Conservation (phyloP, 2,329 filamentous ascomycete species). For the Trichoderma hamatum region DNA sequence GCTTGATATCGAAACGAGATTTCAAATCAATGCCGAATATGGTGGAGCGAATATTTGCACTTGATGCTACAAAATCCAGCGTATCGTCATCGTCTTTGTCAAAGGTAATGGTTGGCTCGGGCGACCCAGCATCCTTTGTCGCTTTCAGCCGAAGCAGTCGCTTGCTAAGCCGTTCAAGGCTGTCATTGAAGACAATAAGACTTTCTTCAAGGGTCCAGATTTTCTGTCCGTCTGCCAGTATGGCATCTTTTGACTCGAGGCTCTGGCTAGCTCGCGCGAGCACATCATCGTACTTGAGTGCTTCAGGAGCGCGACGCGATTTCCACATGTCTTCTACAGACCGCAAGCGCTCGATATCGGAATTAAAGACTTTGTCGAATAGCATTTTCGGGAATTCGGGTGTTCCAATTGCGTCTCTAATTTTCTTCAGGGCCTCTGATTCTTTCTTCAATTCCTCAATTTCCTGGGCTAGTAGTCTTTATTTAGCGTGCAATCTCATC, state of each 20-base stretch:
- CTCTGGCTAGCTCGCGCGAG: slow-evolving; percentile 54
- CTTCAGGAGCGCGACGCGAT: slow-evolving; percentile 70
- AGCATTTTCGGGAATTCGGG: slow-evolving; percentile 75
- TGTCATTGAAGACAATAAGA: slow-evolving; percentile 82
- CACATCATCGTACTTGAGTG: slow-evolving; percentile 70
- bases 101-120: slow-evolving; percentile 74
- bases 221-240: slow-evolving; percentile 69
- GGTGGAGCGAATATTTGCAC: slow-evolving; percentile 83
- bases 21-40: slow-evolving; percentile 88
- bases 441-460: slow-evolving; percentile 87
- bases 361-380: slow-evolving; percentile 89
- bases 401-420: slow-evolving; percentile 79
- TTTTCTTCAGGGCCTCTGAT: slow-evolving; percentile 78
- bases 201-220: slow-evolving; percentile 85
- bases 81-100: slow-evolving; percentile 98
- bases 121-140: slow-evolving; percentile 49
- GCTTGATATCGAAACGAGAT: slow-evolving; percentile 95
- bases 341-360: slow-evolving; percentile 79
- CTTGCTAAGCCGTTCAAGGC: slow-evolving; percentile 74
- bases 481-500: neutral
- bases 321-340: slow-evolving; percentile 98
- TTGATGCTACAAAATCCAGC: slow-evolving; percentile 88
- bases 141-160: slow-evolving; percentile 68
- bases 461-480: slow-evolving; percentile 61
- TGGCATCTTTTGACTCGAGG: slow-evolving; percentile 56